phyloP scores from a whole-genome alignment of 306 rosid genomes.

The Vigna mungo region DNA sequence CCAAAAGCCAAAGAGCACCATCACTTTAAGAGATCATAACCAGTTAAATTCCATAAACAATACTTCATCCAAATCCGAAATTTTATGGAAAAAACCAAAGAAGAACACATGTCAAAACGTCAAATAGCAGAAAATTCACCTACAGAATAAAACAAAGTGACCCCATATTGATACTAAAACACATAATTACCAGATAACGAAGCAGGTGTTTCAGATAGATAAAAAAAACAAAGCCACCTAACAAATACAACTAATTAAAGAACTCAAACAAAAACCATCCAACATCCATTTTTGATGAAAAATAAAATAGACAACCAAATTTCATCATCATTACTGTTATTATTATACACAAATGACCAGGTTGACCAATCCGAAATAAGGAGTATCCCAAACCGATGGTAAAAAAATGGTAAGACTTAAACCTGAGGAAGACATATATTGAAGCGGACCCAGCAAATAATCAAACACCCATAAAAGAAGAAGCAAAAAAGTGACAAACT shows the following conservation, averaged over 20 bases:
- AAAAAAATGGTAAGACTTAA: neutral
- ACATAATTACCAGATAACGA: neutral
- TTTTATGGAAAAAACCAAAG: neutral
- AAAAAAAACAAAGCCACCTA: conserved; percentile 25
- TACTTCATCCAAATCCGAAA: conserved; percentile 37
- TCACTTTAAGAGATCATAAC: conserved; percentile 24
- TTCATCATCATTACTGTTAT: neutral
- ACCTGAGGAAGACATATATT: neutral
- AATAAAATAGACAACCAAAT: conserved; percentile 13
- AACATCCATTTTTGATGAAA: neutral
- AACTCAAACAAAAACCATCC: conserved; percentile 15
- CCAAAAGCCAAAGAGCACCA: neutral
- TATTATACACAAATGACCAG: conserved; percentile 4
- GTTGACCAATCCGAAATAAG: conserved; percentile 46
- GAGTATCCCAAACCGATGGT: neutral
- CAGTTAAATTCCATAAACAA: conserved; percentile 26
- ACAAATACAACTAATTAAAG: neutral
- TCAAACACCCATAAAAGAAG: neutral
- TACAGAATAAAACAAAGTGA: conserved; percentile 2
- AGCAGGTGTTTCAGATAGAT: neutral
- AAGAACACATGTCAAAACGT: neutral
- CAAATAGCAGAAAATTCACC: conserved; percentile 26
- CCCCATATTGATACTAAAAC: neutral
- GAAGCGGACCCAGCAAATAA: conserved; percentile 25
- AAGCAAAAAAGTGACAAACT: conserved; percentile 28